Evolutionary conservation across 148 eudicot species (phyloP), one percentile per base, ranked within the genome.

Genomic region (Heliosperma pusillum): DNA sequence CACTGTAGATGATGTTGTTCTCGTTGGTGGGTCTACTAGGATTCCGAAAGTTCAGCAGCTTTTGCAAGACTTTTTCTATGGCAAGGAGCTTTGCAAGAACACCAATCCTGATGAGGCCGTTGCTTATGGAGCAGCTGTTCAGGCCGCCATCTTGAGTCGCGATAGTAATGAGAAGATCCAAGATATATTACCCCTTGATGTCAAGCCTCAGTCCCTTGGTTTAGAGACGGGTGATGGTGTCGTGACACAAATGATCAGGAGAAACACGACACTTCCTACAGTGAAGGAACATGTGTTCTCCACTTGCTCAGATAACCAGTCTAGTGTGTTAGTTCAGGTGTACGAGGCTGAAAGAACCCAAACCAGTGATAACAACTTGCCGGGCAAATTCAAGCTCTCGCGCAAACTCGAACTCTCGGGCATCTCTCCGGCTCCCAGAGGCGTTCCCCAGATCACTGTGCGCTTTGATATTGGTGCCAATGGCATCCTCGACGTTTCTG

Each of bases 91-190:
- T 9, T 80, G 83, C 79, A 80, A 76, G 17, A 70, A 72, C 68
- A 71, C 76, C n/a, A 80, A 80, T 60, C 83, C 83, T 0, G 83
- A 80, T 47, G 83, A 80, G 55, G 83, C 81, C 5, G 83, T 83
- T 47, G 86, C 86, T 4, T 80, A 77, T 33, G 83, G 86, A 40
- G 86, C 83, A 16, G 86, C 86, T 56, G 76, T 83, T 9, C 86
- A 80, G 40, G 83, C 83, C 25, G 83, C 79, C 10, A 57, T 80
- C 36, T 71, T 76, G 72, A 76, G 79, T 66, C 79, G 83, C 29
- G 77, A 72, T 29, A 73, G 76, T 0, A 66, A 80, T 1, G 73
- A 72, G 71, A 63, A 74, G 73, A 64, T 77, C 27, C 78, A 80
- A 22, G 73, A 77, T 53, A 58, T 77, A 5, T 59, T 78, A 68